Evolutionary conservation across 805 yeast genomes (phyloP), one percentile per base, ranked within the genome.

Genomic region (Lipomyces kockii): DNA sequence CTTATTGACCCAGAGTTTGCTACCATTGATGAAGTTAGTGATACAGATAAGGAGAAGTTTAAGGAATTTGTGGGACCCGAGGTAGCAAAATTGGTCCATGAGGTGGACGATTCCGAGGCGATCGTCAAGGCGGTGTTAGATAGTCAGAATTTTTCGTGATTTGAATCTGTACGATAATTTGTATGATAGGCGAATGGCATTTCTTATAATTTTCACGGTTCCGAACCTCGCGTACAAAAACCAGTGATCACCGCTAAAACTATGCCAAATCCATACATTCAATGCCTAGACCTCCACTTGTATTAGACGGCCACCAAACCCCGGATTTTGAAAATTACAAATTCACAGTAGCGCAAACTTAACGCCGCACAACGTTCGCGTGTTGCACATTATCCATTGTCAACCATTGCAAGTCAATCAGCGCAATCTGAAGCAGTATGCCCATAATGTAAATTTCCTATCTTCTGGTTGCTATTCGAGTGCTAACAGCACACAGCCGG

Each of bases 1-100:
- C 79, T 90, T 70, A 59, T 69, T 22, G 72, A 69, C 32, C 34
- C 64, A 14, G 68, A 61, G 29, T 39, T 64, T 25, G 80, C 82
- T 56, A 76, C 79, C 1, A 68, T 74, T 56, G 64, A 62, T 11
- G 65, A 63, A 2, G 60, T 68, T 2, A 39, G 60, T 1, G 64
- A 58, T 0, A 62, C 37, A 17, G 71, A 60, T 14, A 65, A 69
- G 14, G 78, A 77, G 11, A 61, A 55, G 37, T 64, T 62, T 29
- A 14, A 12, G 1, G 63, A 64, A 12, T 69, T 62, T 34, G 70
- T 71, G 8, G 73, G 72, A 4, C 58, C 46, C 4, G 72, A 70
- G 17, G 65, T 69, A 8, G 54, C 62, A 14, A 25, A 17, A 12
- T 39, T 67, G 27, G 64, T 70, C 25, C 17, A 12, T 2, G 64